A percentile compares a stretch with the other conserved stretches of the same genome.
Evolutionary conservation across 176 grass and related monocot genomes (phyloP).

Genomic region (Lolium perenne): DNA sequence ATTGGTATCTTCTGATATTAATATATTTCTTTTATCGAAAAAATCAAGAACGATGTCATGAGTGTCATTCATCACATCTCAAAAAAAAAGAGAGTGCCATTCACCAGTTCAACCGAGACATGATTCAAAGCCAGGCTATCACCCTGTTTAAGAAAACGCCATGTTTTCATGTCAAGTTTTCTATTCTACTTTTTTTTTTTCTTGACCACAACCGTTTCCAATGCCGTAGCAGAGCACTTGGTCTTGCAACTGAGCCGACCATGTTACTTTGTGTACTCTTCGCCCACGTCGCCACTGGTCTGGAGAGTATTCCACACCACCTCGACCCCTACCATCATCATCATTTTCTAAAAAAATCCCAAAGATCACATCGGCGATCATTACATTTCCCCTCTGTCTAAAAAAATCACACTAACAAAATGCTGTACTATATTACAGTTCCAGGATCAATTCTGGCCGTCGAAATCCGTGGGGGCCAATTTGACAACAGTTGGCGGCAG

Average conservation of each 20-base stretch:
- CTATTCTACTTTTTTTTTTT: background rate
- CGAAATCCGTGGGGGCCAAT: background rate
- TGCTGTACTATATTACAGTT: no score
- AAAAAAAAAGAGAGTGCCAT: no score
- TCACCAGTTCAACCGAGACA: no score
- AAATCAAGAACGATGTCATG: no score
- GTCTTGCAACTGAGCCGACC: background rate
- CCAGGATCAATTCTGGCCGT: constrained; percentile 11
- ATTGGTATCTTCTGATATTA: no score
- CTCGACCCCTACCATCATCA: background rate
- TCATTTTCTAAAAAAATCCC: background rate
- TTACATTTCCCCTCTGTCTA: background rate
- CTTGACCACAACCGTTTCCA: background rate
- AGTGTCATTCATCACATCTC: no score
- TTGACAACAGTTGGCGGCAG: background rate
- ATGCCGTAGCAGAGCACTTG: background rate
- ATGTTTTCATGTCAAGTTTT: background rate
- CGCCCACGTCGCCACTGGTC: background rate
- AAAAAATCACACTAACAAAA: background rate
- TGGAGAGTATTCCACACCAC: background rate
- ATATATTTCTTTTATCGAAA: no score
- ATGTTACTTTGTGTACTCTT: background rate
- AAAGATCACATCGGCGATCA: constrained; percentile 5
- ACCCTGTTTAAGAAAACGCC: no score
- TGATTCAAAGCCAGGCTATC: no score